These are phyloP conservation scores for Penicillium sp. DNA, from an alignment of 2,329 filamentous ascomycete genomes.

Conservation along the genomic window DNA sequence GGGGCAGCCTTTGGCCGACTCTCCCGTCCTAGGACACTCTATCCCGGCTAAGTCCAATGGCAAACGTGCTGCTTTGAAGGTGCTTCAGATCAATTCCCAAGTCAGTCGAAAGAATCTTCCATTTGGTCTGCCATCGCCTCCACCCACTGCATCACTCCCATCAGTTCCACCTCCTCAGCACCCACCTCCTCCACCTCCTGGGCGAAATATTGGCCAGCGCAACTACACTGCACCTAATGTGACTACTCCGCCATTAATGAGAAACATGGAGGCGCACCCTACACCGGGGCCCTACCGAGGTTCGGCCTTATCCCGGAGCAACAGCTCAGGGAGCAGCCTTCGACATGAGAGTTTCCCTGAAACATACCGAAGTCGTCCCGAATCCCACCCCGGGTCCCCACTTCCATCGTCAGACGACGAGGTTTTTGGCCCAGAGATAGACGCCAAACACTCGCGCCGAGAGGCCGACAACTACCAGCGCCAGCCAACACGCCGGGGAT, in stretches of 20 bases:
- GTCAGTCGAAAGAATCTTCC: slow-evolving; percentile 17
- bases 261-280: slow-evolving; percentile 11
- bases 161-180: slow-evolving; percentile 21
- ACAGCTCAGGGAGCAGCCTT: slow-evolving; percentile 25
- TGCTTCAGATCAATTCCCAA: slow-evolving; percentile 14
- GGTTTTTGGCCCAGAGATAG: slow-evolving; percentile 21
- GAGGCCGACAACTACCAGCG: slow-evolving; percentile 14
- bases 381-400: slow-evolving; percentile 34
- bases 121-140: slow-evolving; percentile 26
- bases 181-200: slow-evolving; percentile 12
- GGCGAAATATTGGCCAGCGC: slow-evolving; percentile 10
- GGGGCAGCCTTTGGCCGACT: slow-evolving; percentile 19
- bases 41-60: slow-evolving; percentile 3
- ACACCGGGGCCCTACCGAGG: slow-evolving; percentile 11
- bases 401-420: slow-evolving; percentile 44
- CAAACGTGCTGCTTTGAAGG: slow-evolving; percentile 10
- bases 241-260: not conserved
- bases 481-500: slow-evolving; percentile 9
- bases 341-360: slow-evolving; percentile 21
- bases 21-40: slow-evolving; percentile 19
- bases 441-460: slow-evolving; percentile 9
- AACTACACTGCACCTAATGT: slow-evolving; percentile 18
- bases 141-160: slow-evolving; percentile 26
- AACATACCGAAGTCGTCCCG: slow-evolving; percentile 16
- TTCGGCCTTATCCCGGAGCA: slow-evolving; percentile 21